Percentiles rank a stretch among this genome's conserved stretches.
Conservation (phyloP, 352 stramenopile genomes). For the Phytophthora cajani region DNA sequence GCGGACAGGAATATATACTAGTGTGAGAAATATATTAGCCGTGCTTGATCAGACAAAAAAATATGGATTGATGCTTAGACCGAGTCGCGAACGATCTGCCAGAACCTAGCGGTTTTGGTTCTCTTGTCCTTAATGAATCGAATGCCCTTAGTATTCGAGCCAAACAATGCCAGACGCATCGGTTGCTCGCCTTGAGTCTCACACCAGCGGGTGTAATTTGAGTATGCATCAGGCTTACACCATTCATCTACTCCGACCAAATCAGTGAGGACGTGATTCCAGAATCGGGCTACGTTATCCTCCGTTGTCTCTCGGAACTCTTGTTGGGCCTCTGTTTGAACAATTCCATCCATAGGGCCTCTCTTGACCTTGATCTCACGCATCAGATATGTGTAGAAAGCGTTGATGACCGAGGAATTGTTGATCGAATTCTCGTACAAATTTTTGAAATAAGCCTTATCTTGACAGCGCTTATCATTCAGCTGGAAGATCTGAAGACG, state of each 20-base stretch:
- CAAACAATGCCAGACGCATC: not conserved
- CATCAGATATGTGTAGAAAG: constrained; percentile 2
- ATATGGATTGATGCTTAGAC: too few species aligned
- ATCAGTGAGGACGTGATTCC: not conserved
- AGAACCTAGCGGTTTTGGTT: not conserved
- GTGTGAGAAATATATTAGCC: too few species aligned
- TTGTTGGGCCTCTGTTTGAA: constrained; percentile 1
- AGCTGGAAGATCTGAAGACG: not conserved
- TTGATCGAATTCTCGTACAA: not conserved
- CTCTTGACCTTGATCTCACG: not conserved
- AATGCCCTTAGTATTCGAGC: not conserved
- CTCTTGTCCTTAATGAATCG: not conserved
- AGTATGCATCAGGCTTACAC: not conserved
- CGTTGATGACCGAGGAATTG: not conserved
- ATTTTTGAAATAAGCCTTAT: not conserved
- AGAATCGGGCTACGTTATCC: not conserved
- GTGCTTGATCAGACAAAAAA: too few species aligned
- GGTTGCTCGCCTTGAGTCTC: not conserved
- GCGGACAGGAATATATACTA: not conserved
- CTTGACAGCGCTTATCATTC: constrained; percentile 1
- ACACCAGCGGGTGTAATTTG: not conserved
- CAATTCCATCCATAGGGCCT: constrained; percentile 1
- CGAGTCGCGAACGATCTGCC: not conserved
- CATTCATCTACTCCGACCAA: not conserved
- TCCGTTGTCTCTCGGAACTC: not conserved